Evolutionary conservation across 2,329 filamentous ascomycete genomes (phyloP).

Genomic region (Cordyceps cicadae): DNA sequence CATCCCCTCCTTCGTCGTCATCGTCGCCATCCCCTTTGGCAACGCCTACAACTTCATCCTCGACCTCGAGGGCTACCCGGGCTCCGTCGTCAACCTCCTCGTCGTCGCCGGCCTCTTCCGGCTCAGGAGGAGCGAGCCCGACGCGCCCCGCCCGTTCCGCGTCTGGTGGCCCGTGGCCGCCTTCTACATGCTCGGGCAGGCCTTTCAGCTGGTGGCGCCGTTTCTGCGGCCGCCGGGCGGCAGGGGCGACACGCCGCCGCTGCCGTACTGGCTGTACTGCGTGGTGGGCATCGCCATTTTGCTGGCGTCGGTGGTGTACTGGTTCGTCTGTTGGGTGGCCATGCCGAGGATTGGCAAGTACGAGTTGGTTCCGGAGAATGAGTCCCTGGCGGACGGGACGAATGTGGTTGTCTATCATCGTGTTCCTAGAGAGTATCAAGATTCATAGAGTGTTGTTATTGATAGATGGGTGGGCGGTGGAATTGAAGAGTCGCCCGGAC

Average conservation of each 20-base stretch:
- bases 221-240: conserved; percentile 16
- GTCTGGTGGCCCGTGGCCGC: conserved; percentile 16
- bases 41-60: conserved; percentile 16
- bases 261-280: conserved; percentile 19
- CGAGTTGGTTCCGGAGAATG: conserved; percentile 15
- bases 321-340: conserved; percentile 18
- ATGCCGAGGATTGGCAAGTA: conserved; percentile 16
- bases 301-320: conserved; percentile 16
- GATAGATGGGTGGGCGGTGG: no score
- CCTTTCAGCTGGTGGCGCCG: conserved; percentile 17
- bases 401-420: conserved; percentile 18
- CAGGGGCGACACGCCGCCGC: conserved; percentile 16
- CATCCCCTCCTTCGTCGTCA: conserved; percentile 16
- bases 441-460: neutral
- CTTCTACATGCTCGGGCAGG: conserved; percentile 18
- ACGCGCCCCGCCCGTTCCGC: conserved; percentile 15
- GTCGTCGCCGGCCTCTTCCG: conserved; percentile 16
- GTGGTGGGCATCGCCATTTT: conserved; percentile 17
- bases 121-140: conserved; percentile 14
- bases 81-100: conserved; percentile 14
- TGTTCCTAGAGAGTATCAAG: conserved; percentile 10
- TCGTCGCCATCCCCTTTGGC: conserved; percentile 17
- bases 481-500: no score
- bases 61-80: conserved; percentile 14
- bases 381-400: conserved; percentile 17